These are phyloP conservation scores for Myxozyma lipomycoides DNA, from an alignment of 805 yeast species.

Conservation along the genomic window DNA sequence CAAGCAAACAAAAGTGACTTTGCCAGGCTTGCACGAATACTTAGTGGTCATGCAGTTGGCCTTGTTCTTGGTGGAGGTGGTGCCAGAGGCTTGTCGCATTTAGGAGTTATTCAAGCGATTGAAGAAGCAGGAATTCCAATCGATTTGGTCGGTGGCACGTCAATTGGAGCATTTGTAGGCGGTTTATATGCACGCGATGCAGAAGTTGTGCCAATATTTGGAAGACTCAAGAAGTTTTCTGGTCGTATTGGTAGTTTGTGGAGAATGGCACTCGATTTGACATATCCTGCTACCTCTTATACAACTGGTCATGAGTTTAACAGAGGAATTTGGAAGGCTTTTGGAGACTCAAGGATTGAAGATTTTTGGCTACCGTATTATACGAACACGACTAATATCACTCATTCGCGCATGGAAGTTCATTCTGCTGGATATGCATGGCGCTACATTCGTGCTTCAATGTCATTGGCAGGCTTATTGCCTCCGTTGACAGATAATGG, in stretches of 20 bases:
- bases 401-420: slow-evolving; percentile 91
- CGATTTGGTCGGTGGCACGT: slow-evolving; percentile 92
- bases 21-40: slow-evolving; percentile 77
- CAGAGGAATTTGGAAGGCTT: slow-evolving; percentile 94
- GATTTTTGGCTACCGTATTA: slow-evolving; percentile 91
- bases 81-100: slow-evolving; percentile 87
- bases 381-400: slow-evolving; percentile 90
- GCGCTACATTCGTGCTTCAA: slow-evolving; percentile 92
- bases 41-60: slow-evolving; percentile 92
- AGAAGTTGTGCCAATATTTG: slow-evolving; percentile 85
- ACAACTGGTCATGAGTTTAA: slow-evolving; percentile 97
- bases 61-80: slow-evolving; percentile 97
- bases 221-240: slow-evolving; percentile 81
- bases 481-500: slow-evolving; percentile 90
- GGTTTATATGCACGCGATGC: slow-evolving; percentile 92
- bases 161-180: slow-evolving; percentile 93
- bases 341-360: slow-evolving; percentile 88
- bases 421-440: slow-evolving; percentile 91
- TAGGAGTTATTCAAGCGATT: slow-evolving; percentile 84
- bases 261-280: slow-evolving; percentile 78
- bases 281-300: slow-evolving; percentile 91
- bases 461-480: slow-evolving; percentile 90
- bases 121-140: slow-evolving; percentile 92
- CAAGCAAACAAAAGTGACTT: slow-evolving; percentile 80
- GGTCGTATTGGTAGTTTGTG: slow-evolving; percentile 78